Base-by-base conservation (phyloP, 257 asterid species). In the Solanum habrochaites region DNA sequence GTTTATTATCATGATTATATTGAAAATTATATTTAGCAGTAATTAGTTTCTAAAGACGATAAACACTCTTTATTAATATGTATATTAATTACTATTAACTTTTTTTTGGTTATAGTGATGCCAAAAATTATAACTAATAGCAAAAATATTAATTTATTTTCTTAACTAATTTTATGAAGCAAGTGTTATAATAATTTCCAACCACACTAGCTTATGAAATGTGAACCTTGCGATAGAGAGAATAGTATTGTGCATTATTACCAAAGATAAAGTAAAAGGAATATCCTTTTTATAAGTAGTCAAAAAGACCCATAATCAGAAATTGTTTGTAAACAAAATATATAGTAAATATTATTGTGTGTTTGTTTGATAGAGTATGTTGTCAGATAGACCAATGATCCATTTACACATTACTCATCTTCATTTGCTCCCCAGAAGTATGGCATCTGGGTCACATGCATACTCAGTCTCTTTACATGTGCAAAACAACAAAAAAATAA, bases 391-490 rank as follows among this genome's bases (percentile, higher is more conserved):
- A 70, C 88, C 86, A 77, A 89, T 85, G 86, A 83, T 32, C 83
- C 85, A 23, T 45, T 52, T 23, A 88, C 93, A 91, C 86, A 86
- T 80, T 85, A 87, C 81, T 89, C 73, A 49, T 80, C 56, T 85
- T 85, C 86, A 87, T 85, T 74, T 91, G 94, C 87, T 90, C 90
- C 95, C 94, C 91, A 83, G 69, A 89, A 85, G 90, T 64, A 62
- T 88, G 88, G 92, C 94, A 93, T 87, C 90, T 89, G 88, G 89
- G 88, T 88, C 95, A 91, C 93, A 90, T 90, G 92, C 92, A 90
- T 90, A 87, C 29, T 18, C 29, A 49, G 60, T 49, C 60, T 29
- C 27, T 43, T 73, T 15, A 45, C 86, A 18, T 72, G 47, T 20
- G 31, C 31, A 37, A 15, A 21, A 72, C 23, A 52, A 52, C 62